phyloP scores from a whole-genome alignment of 495 filamentous ascomycete genomes.

The Apiosordaria backusii region DNA sequence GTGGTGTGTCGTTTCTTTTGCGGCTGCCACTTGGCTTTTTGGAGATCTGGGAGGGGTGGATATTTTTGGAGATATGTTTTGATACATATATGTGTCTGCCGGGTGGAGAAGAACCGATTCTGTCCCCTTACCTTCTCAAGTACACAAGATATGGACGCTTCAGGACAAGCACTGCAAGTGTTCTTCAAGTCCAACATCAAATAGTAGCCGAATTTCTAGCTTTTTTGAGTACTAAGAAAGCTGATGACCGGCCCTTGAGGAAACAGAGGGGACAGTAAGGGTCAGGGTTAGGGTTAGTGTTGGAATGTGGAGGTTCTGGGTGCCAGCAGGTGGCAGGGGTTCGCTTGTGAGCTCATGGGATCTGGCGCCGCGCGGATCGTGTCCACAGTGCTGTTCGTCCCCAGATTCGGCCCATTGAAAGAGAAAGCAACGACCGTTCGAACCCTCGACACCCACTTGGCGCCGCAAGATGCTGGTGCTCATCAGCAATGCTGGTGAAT shows the following conservation, averaged over 20 bases:
- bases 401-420: constrained; percentile 2
- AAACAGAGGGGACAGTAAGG: too few species aligned
- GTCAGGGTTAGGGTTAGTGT: background rate
- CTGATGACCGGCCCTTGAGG: too few species aligned
- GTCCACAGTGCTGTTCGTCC: background rate
- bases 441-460: constrained; percentile 5
- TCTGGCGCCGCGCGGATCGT: constrained; percentile 1
- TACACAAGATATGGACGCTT: too few species aligned
- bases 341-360: constrained; percentile 5
- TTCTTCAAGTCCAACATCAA: too few species aligned
- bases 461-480: constrained; percentile 26
- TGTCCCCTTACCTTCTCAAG: too few species aligned
- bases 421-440: background rate
- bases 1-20: background rate
- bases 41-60: background rate
- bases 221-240: too few species aligned
- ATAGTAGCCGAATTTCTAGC: too few species aligned
- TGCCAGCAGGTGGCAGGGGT: constrained; percentile 4
- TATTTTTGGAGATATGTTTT: background rate
- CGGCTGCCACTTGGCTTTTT: background rate
- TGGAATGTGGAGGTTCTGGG: background rate
- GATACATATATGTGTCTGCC: background rate
- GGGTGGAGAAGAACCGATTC: background rate
- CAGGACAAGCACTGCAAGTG: too few species aligned
- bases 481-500: constrained; percentile 25